A percentile compares a stretch with the other conserved stretches of the same genome.
Conservation (phyloP, 2,329 filamentous ascomycete genomes). For the Cytospora piceicola region DNA sequence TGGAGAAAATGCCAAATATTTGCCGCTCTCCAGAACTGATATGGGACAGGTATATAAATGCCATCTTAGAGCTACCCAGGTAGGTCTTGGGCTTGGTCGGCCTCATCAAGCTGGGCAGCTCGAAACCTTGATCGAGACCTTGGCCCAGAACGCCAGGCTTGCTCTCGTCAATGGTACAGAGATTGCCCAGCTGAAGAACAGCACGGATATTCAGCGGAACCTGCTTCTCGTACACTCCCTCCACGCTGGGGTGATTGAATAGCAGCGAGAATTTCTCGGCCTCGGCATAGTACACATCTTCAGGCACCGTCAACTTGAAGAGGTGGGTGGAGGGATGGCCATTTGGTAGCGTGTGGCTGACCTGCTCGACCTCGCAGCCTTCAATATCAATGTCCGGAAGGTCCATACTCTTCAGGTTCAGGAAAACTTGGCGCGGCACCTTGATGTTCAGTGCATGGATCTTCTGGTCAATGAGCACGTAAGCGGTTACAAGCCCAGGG, state of each 20-base stretch:
- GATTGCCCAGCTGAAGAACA: constrained; percentile 84
- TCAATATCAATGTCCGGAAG: constrained; percentile 86
- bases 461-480: constrained; percentile 91
- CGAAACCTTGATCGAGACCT: constrained; percentile 92
- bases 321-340: constrained; percentile 92
- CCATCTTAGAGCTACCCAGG: constrained; percentile 72
- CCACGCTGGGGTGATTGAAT: constrained; percentile 91
- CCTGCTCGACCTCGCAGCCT: constrained; percentile 88
- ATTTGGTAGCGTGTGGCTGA: constrained; percentile 91
- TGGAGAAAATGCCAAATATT: constrained; percentile 92
- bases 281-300: constrained; percentile 85
- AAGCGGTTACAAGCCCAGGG: constrained; percentile 84
- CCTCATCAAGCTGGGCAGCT: constrained; percentile 74
- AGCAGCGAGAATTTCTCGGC: constrained; percentile 79
- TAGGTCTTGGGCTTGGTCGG: constrained; percentile 70
- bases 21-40: constrained; percentile 88
- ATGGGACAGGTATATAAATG: constrained; percentile 92
- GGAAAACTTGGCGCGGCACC: constrained; percentile 84
- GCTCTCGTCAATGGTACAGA: constrained; percentile 90
- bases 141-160: constrained; percentile 90
- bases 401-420: constrained; percentile 87
- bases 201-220: constrained; percentile 86
- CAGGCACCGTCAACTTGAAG: constrained; percentile 89
- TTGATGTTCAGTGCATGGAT: constrained; percentile 86
- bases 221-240: constrained; percentile 96